Conservation (phyloP, 2,329 filamentous ascomycete genomes). For the Ceratocystis cacaofunesta region DNA sequence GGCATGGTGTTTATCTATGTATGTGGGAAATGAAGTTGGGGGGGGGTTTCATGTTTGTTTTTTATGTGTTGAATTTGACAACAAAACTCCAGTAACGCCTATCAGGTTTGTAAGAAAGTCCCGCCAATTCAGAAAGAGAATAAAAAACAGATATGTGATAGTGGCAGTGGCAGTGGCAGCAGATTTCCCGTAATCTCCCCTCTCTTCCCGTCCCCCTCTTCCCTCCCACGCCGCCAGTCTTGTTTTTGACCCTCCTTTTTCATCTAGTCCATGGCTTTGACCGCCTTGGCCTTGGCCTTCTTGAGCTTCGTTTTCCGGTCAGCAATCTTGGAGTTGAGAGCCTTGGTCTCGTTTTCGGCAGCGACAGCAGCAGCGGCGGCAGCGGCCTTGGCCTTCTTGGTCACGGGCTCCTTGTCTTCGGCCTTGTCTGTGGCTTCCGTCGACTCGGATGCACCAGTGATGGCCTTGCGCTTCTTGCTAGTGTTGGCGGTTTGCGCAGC, state of each 20-base stretch:
- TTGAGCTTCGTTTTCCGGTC: constrained; percentile 41
- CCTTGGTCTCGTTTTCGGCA: constrained; percentile 35
- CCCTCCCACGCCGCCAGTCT: not conserved
- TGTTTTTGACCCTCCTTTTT: not conserved
- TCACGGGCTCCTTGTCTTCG: constrained; percentile 21
- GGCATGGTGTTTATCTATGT: not conserved
- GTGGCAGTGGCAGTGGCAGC: not conserved
- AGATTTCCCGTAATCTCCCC: not conserved
- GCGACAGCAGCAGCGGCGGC: constrained; percentile 17
- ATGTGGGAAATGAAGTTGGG: not conserved
- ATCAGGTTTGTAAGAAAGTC: constrained; percentile 15
- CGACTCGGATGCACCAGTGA: constrained; percentile 18
- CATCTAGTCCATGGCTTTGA: constrained; percentile 12
- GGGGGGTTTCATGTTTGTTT: constrained; percentile 8
- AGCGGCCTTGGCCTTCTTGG: constrained; percentile 32
- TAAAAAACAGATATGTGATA: not conserved
- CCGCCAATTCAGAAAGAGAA: constrained; percentile 12
- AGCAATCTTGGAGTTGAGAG: constrained; percentile 44
- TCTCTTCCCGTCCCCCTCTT: not conserved
- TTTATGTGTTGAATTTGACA: constrained; percentile 14
- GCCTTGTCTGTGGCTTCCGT: constrained; percentile 18
- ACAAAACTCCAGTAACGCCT: constrained; percentile 16
- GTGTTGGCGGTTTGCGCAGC: constrained; percentile 42
- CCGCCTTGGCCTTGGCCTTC: constrained; percentile 36
- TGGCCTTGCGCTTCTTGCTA: constrained; percentile 39